Evolutionary conservation across 2,329 filamentous ascomycete species (phyloP).

Genomic region (Verticillium albo-atrum): DNA sequence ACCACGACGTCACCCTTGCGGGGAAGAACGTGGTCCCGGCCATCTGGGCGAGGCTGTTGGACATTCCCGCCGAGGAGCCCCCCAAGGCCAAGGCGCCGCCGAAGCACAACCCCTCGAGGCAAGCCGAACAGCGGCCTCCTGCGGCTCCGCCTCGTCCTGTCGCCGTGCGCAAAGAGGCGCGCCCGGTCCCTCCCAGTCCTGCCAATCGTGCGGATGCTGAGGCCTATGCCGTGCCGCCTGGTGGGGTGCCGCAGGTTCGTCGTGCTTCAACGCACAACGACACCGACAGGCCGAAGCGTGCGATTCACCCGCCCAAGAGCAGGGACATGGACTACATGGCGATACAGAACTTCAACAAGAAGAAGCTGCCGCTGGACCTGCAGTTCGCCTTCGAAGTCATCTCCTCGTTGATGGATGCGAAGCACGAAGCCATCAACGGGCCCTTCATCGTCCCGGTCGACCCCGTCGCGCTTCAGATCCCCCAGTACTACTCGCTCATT

Average conservation of each 20-base stretch:
- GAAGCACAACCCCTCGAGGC: conserved; percentile 40
- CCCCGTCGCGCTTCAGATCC: conserved; percentile 89
- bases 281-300: conserved; percentile 80
- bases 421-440: conserved; percentile 62
- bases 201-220: conserved; percentile 26
- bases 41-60: conserved; percentile 41
- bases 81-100: conserved; percentile 49
- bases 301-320: conserved; percentile 85
- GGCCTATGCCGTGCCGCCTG: conserved; percentile 70
- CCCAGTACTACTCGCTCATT: conserved; percentile 87
- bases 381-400: conserved; percentile 85
- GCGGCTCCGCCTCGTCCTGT: conserved; percentile 28
- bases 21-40: conserved; percentile 52
- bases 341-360: conserved; percentile 79
- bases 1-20: conserved; percentile 65
- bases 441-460: conserved; percentile 85
- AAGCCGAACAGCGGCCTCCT: conserved; percentile 37
- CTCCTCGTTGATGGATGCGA: conserved; percentile 70
- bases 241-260: conserved; percentile 76
- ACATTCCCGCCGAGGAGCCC: conserved; percentile 47
- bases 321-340: conserved; percentile 86
- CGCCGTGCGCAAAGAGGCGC: conserved; percentile 10
- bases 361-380: conserved; percentile 82
- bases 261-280: conserved; percentile 77
- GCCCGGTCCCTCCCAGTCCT: conserved; percentile 10